Conservation (phyloP, 306 rosid genomes). For the Rosa lucieae region DNA sequence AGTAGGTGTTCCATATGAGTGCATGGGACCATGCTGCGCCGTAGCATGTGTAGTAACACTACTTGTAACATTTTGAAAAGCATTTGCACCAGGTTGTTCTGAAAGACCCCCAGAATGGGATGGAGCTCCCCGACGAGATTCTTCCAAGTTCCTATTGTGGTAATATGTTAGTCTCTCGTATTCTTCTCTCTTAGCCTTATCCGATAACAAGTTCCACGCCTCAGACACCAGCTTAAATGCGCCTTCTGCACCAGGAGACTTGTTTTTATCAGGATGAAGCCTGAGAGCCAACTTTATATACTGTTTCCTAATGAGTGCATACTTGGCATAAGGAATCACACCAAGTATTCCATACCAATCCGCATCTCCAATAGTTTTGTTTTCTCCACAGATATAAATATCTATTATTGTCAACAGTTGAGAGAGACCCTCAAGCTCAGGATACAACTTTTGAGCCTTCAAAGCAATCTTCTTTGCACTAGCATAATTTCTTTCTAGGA, state of each 20-base stretch:
- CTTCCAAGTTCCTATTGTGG: conserved; percentile 61
- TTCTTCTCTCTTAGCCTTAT: conserved; percentile 47
- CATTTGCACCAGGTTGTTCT: conserved; percentile 53
- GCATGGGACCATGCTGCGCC: conserved; percentile 46
- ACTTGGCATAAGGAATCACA: conserved; percentile 68
- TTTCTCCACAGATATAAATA: conserved; percentile 71
- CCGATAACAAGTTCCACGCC: conserved; percentile 95
- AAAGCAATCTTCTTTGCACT: conserved; percentile 77
- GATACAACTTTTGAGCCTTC: conserved; percentile 80
- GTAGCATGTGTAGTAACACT: conserved; percentile 50
- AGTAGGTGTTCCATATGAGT: conserved; percentile 50
- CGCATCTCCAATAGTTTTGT: conserved; percentile 74
- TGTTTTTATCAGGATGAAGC: conserved; percentile 98
- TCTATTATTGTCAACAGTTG: conserved; percentile 78
- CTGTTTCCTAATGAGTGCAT: conserved; percentile 72
- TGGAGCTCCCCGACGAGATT: conserved; percentile 46
- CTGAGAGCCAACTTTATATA: conserved; percentile 82
- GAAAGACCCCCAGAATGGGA: conserved; percentile 50
- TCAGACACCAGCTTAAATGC: conserved; percentile 93
- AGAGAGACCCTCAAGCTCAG: conserved; percentile 81
- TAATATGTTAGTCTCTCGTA: conserved; percentile 54
- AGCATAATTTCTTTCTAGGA: conserved; percentile 68
- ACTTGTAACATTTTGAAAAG: conserved; percentile 50
- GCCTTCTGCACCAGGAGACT: conserved; percentile 94
- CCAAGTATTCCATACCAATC: conserved; percentile 98